Evolutionary conservation across 1,139 yeast species (phyloP), one percentile per base, ranked within the genome.

Genomic region (Hyphopichia buzzinii): DNA sequence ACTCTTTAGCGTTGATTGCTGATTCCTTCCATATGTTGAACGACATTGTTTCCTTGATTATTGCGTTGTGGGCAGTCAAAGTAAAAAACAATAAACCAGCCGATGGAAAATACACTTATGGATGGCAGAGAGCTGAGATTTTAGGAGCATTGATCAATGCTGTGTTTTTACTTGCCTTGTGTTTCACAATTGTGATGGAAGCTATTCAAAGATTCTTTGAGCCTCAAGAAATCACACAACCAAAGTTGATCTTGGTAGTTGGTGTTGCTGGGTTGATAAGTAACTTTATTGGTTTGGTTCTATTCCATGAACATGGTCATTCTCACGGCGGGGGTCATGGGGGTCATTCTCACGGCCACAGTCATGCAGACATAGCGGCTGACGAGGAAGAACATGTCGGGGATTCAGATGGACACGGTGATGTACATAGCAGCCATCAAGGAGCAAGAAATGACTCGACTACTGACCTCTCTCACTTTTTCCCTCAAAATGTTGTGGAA

Each of bases 1-100:
- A 90, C 57, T 90, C 97, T 2, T 72, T 90, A 53, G 97, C 97
- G 0, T 72, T 90, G 39, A 81, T 90, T 43, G 97, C 97, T 2
- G 98, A 94, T 57, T 84, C 97, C 1, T 92, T 92, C 74, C 98
- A 92, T 61, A 92, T 92, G 97, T 72, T 92, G 46, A 92, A 92
- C 62, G 98, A 92, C 63, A 87, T 92, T 40, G 81, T 92, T 40
- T 88, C 97, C 1, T 69, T 92, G 33, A 50, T 90, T 17, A 92
- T 92, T 38, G 98, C 98, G 0, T 69, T 90, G 26, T 92, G 97
- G 97, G 98, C 98, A 0, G 97, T 92, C 17, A 77, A 78, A 45
- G 96, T 89, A 17, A 89, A 96, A 40, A 84, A 84, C 53, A 81
- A 78, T 34, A 77, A 82, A 53, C 81, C 84, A 15, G 95, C 96